A percentile compares a stretch with the other conserved stretches of the same genome.
These are phyloP conservation scores for Torrubiellomyces zombiae DNA, from an alignment of 2,329 filamentous ascomycete genomes.

Conservation along the genomic window DNA sequence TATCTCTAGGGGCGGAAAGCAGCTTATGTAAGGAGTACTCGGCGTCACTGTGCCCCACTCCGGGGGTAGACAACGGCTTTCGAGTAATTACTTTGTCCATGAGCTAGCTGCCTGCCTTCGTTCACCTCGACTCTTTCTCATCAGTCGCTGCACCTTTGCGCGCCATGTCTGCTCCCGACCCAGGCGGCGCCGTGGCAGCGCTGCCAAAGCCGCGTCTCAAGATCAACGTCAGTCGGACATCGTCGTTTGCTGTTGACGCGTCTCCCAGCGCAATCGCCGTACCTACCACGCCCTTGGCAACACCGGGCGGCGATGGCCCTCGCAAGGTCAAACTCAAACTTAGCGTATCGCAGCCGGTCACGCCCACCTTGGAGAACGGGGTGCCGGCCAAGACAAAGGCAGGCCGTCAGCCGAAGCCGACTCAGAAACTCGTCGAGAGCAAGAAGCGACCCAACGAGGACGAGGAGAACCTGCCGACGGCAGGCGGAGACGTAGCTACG, in stretches of 20 bases:
- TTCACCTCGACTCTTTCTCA: neutral
- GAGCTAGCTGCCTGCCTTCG: too few relatives aligned
- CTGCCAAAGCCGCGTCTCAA: conserved; percentile 22
- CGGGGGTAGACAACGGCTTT: too few relatives aligned
- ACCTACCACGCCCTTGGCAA: conserved; percentile 5
- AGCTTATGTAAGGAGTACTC: too few relatives aligned
- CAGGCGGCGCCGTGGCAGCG: conserved; percentile 9
- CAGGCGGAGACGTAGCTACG: conserved; percentile 9
- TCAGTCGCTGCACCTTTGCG: conserved; percentile 1
- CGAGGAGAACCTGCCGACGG: conserved; percentile 25
- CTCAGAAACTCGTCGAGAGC: conserved; percentile 36
- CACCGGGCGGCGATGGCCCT: conserved; percentile 14
- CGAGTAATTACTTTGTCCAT: too few relatives aligned
- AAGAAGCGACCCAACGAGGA: conserved; percentile 46
- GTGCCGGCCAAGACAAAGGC: conserved; percentile 35
- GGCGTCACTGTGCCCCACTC: too few relatives aligned
- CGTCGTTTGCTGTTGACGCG: conserved; percentile 16
- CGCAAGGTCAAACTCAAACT: conserved; percentile 27
- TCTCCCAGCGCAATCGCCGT: conserved; percentile 7
- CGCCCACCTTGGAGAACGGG: conserved; percentile 14
- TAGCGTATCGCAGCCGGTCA: conserved; percentile 20
- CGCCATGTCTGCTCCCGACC: conserved; percentile 14
- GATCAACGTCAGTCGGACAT: conserved; percentile 20
- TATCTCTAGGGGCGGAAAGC: too few relatives aligned
- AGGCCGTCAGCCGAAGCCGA: conserved; percentile 41